Percentiles rank a stretch among this genome's conserved stretches.
phyloP scores from a whole-genome alignment of 495 filamentous ascomycete genomes.

The Aspergillus egyptiacus region DNA sequence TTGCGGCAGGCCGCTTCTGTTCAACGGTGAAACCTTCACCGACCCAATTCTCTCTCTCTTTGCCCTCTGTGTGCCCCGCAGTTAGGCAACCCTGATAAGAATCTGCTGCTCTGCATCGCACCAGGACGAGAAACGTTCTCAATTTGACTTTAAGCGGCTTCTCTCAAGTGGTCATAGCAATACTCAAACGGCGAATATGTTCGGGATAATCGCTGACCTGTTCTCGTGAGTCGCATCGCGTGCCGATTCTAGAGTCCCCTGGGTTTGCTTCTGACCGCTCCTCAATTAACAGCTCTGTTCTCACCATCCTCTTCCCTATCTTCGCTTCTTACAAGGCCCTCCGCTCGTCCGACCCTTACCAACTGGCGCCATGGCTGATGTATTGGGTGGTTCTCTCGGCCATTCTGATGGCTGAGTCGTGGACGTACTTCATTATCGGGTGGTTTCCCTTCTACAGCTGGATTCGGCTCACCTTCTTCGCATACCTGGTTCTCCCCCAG shows the following conservation, averaged over 20 bases:
- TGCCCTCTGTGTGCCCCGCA: conserved; percentile 14
- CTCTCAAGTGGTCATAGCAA: background rate
- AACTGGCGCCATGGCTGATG: conserved; percentile 97
- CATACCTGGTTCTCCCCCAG: conserved; percentile 96
- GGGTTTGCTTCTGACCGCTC: conserved; percentile 15
- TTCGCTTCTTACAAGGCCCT: conserved; percentile 99
- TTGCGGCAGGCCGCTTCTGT: conserved; percentile 16
- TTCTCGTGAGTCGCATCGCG: conserved; percentile 59
- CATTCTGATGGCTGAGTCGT: conserved; percentile 76
- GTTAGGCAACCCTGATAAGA: conserved; percentile 5
- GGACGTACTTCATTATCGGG: conserved; percentile 74
- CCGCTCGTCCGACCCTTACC: conserved; percentile 81
- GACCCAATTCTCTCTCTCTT: conserved; percentile 3
- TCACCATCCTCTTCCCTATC: conserved; percentile 89
- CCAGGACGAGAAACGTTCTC: background rate
- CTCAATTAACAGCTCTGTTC: conserved; percentile 51
- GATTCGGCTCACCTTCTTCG: conserved; percentile 78
- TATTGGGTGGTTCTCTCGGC: conserved; percentile 94
- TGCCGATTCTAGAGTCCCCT: background rate
- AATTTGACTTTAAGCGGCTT: background rate
- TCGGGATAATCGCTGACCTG: conserved; percentile 72
- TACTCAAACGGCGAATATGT: conserved; percentile 48
- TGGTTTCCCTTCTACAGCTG: conserved; percentile 96
- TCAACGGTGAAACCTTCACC: background rate
- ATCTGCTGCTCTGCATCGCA: background rate